Evolutionary conservation across 352 stramenopile genomes (phyloP).

Genomic region (Elongisporangium anandrum): DNA sequence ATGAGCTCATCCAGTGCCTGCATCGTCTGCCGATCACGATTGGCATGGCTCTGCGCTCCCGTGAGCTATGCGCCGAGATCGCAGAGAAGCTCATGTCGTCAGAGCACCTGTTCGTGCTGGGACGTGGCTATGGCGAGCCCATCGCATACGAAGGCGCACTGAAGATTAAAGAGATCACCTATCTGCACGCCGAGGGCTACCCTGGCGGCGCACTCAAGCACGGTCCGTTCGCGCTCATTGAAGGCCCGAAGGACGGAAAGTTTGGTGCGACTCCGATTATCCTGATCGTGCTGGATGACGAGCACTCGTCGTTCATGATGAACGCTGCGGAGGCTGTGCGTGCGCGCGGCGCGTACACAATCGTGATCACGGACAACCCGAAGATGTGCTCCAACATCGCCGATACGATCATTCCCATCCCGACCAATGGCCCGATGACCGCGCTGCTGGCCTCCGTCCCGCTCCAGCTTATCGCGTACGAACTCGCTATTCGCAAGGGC

Average conservation of each 20-base stretch:
- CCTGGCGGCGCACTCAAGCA: slow-evolving; percentile 97
- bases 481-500: slow-evolving; percentile 94
- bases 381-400: slow-evolving; percentile 90
- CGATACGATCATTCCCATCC: slow-evolving; percentile 94
- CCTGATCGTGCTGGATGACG: slow-evolving; percentile 96
- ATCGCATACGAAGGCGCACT: slow-evolving; percentile 97
- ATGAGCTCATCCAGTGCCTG: slow-evolving; percentile 92
- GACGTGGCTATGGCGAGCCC: slow-evolving; percentile 91
- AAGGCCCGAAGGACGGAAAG: slow-evolving; percentile 90
- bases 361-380: slow-evolving; percentile 97
- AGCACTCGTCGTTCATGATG: slow-evolving; percentile 95
- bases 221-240: slow-evolving; percentile 98
- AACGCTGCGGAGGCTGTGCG: slow-evolving; percentile 95
- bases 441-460: slow-evolving; percentile 94
- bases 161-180: slow-evolving; percentile 99
- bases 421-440: slow-evolving; percentile 95
- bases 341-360: slow-evolving; percentile 94
- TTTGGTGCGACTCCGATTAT: slow-evolving; percentile 97
- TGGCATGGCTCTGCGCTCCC: slow-evolving; percentile 94
- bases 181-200: slow-evolving; percentile 98
- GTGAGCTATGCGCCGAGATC: slow-evolving; percentile 88
- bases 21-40: slow-evolving; percentile 97
- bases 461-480: slow-evolving; percentile 98
- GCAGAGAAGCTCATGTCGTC: slow-evolving; percentile 86
- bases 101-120: slow-evolving; percentile 95